Evolutionary conservation across 768 basidiomycete genomes (phyloP).

Genomic region (Dendrothele bispora): DNA sequence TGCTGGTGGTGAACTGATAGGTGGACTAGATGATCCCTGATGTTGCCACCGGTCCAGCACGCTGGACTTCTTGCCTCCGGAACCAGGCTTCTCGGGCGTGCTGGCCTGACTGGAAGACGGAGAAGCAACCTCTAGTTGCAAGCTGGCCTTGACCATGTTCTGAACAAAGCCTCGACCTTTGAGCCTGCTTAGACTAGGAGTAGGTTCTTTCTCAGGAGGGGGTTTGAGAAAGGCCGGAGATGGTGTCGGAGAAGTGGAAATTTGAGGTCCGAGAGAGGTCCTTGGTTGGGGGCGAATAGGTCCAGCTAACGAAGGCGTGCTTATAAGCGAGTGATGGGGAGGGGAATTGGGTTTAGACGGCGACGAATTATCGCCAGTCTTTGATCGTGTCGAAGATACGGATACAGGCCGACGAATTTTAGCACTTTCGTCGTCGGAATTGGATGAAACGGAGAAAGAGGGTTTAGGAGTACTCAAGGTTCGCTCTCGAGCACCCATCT

Average conservation of each 20-base stretch:
- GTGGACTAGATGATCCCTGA: constrained; percentile 22
- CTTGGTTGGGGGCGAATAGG: constrained; percentile 53
- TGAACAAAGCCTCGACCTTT: constrained; percentile 88
- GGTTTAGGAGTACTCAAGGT: background rate
- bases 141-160: constrained; percentile 73
- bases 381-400: constrained; percentile 16
- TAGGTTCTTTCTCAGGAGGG: constrained; percentile 63
- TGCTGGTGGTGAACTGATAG: constrained; percentile 35
- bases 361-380: background rate
- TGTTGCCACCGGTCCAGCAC: constrained; percentile 77
- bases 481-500: background rate
- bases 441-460: background rate
- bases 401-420: background rate
- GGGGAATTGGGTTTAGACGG: constrained; percentile 17
- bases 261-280: constrained; percentile 40
- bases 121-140: constrained; percentile 47
- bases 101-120: constrained; percentile 25
- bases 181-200: constrained; percentile 79
- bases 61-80: constrained; percentile 42
- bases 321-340: constrained; percentile 33
- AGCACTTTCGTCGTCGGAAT: background rate
- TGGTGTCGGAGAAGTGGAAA: constrained; percentile 40
- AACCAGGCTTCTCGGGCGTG: constrained; percentile 32
- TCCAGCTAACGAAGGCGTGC: constrained; percentile 47
- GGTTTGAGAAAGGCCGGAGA: constrained; percentile 63